phyloP scores from a whole-genome alignment of 306 rosid species.

The Prunus mira region DNA sequence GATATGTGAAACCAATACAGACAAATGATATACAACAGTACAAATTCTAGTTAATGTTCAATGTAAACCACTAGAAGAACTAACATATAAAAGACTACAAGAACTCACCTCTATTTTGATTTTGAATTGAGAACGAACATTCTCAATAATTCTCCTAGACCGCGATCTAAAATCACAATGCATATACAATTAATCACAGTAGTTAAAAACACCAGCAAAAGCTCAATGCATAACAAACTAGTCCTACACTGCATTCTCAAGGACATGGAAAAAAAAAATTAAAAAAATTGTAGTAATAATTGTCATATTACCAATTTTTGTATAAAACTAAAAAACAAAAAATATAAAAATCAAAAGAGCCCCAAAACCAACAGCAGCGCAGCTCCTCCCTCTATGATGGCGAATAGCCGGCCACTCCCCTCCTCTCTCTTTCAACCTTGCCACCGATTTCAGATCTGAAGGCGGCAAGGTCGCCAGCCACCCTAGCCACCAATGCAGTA shows the following conservation, averaged over 20 bases:
- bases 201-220: conserved; percentile 15
- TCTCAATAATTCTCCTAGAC: conserved; percentile 72
- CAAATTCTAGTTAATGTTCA: background rate
- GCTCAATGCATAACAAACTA: background rate
- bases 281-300: background rate
- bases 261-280: background rate
- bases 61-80: conserved; percentile 15
- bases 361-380: no score
- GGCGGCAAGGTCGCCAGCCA: no score
- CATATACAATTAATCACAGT: conserved; percentile 9
- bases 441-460: no score
- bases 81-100: conserved; percentile 5
- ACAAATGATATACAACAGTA: background rate
- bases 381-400: no score
- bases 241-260: background rate
- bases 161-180: conserved; percentile 54
- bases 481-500: no score
- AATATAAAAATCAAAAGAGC: no score
- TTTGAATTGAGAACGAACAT: conserved; percentile 58
- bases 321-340: no score
- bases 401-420: no score
- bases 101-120: conserved; percentile 65
- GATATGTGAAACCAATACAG: background rate
- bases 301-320: background rate
- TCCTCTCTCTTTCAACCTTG: no score